Base-by-base conservation (phyloP, 2,329 filamentous ascomycete species). In the Akanthomyces uredinophilus region DNA sequence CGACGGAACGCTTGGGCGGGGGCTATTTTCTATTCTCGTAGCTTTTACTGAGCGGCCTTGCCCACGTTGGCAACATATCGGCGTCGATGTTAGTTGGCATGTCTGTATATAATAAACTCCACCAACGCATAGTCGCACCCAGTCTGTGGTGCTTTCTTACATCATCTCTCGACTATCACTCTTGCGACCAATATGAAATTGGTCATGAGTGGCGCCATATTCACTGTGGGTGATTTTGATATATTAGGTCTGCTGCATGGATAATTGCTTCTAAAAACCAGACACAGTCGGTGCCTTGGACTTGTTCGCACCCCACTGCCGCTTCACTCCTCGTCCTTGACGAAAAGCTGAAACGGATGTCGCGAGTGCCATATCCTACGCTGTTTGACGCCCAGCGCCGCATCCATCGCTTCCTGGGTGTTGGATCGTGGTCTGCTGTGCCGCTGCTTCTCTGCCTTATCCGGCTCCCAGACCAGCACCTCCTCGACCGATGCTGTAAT, bases 401-500 rank as follows among this genome's bases (percentile, higher is more conserved):
- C 78, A 69, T 87, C 84, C 75, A 85, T 76, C 73, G 86, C 79
- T 56, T 75, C 79, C 69, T 84, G 78, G 6, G 83, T 87, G 69
- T 84, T 81, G 2, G 81, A 81, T 64, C 81, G 72, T 54, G 73
- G 73, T 63, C 79, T 74, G 11, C 70, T 67, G 44, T 67, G 63
- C 39, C 32, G 58, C 41, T 58, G 65, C 64, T 70, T 70, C 64
- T 68, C 66, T 27, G 67, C 66, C 63, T 71, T 69, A 44, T 73
- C 67, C 37, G 68, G 72, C 22, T 72, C 71, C 77, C 76, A 81
- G 8, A 90, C 70, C 64, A 82, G 81, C 3, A 90, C 85, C 78
- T 97, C 93, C 75, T 97, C 93, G 0, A 96, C 86, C 14, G 85
- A 88, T 5, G 88, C 92, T 27, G 85, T 85, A 24, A 96, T 81